These are phyloP conservation scores for Adansonia gregorii DNA, from an alignment of 441 rosid species.

Conservation along the genomic window DNA sequence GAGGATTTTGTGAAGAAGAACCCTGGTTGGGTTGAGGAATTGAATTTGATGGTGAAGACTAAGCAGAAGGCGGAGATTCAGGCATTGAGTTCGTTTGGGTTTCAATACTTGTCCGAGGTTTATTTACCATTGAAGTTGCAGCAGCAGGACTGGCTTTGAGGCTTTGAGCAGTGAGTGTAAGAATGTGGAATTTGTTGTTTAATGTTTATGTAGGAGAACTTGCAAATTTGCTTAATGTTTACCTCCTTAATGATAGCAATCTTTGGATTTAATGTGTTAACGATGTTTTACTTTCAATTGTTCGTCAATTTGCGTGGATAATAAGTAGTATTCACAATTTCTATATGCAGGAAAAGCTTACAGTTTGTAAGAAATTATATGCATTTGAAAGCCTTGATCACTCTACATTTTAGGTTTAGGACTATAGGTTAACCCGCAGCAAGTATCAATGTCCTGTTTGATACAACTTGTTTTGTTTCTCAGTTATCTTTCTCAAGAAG, in stretches of 20 bases:
- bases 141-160: conserved; percentile 98
- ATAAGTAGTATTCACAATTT: neutral
- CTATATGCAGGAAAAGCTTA: neutral
- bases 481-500: neutral
- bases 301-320: neutral
- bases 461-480: neutral
- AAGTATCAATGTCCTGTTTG: neutral
- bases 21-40: conserved; percentile 96
- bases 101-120: conserved; percentile 94
- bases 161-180: conserved; percentile 50
- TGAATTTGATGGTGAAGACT: conserved; percentile 91
- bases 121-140: conserved; percentile 95
- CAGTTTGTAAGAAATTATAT: conserved; percentile 7
- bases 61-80: conserved; percentile 99
- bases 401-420: neutral
- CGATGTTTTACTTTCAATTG: neutral
- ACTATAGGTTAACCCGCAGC: neutral
- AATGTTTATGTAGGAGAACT: conserved; percentile 9
- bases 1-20: conserved; percentile 99
- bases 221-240: neutral
- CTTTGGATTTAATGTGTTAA: conserved; percentile 7
- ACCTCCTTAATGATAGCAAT: neutral
- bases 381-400: conserved; percentile 2
- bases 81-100: conserved; percentile 92
- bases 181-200: neutral